Evolutionary conservation across 2,329 filamentous ascomycete genomes (phyloP), one percentile per base, ranked within the genome.

Genomic region (Fusarium verrucosum): DNA sequence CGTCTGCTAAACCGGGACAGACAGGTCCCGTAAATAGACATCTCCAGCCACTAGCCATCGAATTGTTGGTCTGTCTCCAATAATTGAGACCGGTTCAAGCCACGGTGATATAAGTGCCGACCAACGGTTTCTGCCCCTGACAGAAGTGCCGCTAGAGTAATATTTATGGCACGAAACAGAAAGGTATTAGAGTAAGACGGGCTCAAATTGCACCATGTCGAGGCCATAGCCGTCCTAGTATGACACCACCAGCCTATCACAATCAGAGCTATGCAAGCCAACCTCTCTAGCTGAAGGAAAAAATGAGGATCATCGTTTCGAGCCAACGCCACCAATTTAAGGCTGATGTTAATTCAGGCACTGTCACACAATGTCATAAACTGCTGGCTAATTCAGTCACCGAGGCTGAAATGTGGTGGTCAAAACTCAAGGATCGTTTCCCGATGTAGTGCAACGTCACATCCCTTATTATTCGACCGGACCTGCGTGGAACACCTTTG

Each of bases 301-400:
- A 42, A 47, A 54, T 47, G 47, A 35, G 26, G 49, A 41, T 36
- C n/a, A 23, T 16, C 42, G 42, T 46, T 58, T 46, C n/a, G 19
- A 20, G 17, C 26, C 33, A 22, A 54, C 49, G 54, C 54, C 54
- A 54, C 54, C 11, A 43, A 43, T 43, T 43, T 30, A 43, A 43
- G 20, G 25, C 17, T 43, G 25, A 10, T 26, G 25, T 7, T 9
- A 26, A 26, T 26, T 10, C 7, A 26, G 25, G 25, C 10, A 26
- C 25, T n/a, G n/a, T n/a, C n/a, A n/a, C n/a, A n/a, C n/a, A n/a
- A 5, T 42, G 22, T 42, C 40, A 30, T n/a, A 19, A 41, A 26
- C 9, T 17, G 38, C n/a, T 4, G 38, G 25, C 28, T 42, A 26
- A 42, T 10, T 42, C 25, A 17, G 40, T 28, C 26, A 10, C 25